Evolutionary conservation across 176 grass and related monocot species (phyloP), one percentile per base, ranked within the genome.

Genomic region (Metroxylon sagu): DNA sequence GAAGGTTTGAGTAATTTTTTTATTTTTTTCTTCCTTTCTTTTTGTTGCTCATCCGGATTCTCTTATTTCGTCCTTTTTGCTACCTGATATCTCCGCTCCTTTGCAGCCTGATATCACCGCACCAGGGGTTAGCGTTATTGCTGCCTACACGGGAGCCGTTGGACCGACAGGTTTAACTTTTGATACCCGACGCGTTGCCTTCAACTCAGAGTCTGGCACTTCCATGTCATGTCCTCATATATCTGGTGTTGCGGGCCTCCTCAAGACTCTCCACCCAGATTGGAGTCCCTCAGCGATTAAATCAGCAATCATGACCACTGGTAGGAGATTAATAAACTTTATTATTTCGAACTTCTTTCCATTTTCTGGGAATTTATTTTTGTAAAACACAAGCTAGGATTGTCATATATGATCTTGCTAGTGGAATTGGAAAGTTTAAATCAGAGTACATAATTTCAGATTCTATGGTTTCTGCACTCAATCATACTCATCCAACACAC

Each of bases 201-300:
- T 79, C 75, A 80, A 77, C 23, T 1, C 54, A 3, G n/a, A 48
- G 0, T 83, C 85, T n/a, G 82, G 85, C 55, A 95, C 89, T 4
- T 95, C 89, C 49, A 95, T 95, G 89, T 77, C 89, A 25, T 89
- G 85, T 73, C 89, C 82, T 35, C 89, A 89, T 53, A 75, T 74
- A 1, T 76, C 89, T 5, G 82, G 85, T 63, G 3, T 95, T 17
- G 59, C 52, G 29, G 89, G 82, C 56, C 85, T 89, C 4, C 18
- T 95, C 76, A 84, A 70, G 59, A 72, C 72, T 6, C 66, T 89
- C 30, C 68, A 85, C 61, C 89, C 82, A 25, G 25, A 83, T 28
- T 95, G 89, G 85, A 85, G 68, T 59, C 85, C 89, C 30, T 55
- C 76, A 1, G 82, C 85, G 0, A 85, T 89, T 65, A 89, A 76